Percentiles rank a stretch among this genome's conserved stretches.
Conservation (phyloP, 75 land plant genomes). For the Pinus tabuliformis region DNA sequence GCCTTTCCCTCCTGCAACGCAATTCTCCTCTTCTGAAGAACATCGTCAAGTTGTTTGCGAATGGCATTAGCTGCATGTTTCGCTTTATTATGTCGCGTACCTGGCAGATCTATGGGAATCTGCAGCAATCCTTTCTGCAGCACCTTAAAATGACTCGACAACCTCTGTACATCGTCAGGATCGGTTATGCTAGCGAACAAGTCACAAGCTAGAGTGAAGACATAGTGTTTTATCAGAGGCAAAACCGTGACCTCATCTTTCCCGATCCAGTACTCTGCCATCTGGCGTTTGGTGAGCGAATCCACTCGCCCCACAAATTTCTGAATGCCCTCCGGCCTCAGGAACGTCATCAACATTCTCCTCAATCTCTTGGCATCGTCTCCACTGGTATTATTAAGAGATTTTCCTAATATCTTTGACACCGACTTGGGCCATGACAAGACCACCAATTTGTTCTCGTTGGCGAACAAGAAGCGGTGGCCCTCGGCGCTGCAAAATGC, state of each 20-base stretch:
- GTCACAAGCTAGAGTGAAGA: slow-evolving; percentile 18
- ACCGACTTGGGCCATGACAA: slow-evolving; percentile 38
- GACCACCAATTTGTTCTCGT: slow-evolving; percentile 44
- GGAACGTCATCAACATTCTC: slow-evolving; percentile 10
- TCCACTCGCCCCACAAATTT: slow-evolving; percentile 10
- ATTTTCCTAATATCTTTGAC: background rate
- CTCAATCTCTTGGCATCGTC: slow-evolving; percentile 10
- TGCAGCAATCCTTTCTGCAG: too few species aligned
- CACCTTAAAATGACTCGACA: background rate
- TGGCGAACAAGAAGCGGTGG: slow-evolving; percentile 40
- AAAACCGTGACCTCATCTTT: background rate
- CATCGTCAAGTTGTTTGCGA: too few species aligned
- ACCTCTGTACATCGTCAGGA: background rate
- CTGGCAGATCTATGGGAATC: too few species aligned
- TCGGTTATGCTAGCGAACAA: slow-evolving; percentile 18
- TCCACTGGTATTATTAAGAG: background rate
- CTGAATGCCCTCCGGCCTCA: slow-evolving; percentile 12
- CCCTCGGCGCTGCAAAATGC: slow-evolving; percentile 30
- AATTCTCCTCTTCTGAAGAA: too few species aligned
- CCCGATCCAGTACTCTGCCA: background rate
- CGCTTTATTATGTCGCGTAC: too few species aligned
- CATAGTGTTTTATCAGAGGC: slow-evolving; percentile 26
- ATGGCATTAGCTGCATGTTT: too few species aligned
- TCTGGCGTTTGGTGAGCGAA: background rate
- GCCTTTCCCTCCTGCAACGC: too few species aligned